Evolutionary conservation across 1,139 yeast species (phyloP).

Genomic region (Hyphopichia burtonii): DNA sequence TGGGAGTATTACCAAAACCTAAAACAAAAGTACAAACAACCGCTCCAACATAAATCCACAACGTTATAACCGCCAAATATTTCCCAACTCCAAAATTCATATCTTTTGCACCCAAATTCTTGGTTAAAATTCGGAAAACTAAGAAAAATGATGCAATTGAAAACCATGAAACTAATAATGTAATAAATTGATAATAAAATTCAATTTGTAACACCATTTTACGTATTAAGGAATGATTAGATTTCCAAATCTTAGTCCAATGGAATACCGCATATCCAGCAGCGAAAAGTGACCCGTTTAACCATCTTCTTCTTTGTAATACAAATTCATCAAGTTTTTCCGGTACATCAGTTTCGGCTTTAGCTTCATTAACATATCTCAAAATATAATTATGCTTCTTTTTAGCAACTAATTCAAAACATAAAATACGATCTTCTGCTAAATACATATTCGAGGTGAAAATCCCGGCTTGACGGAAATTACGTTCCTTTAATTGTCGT

Average conservation of each 20-base stretch:
- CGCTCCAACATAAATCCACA: slow-evolving; percentile 45
- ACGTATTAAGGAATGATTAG: slow-evolving; percentile 61
- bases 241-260: slow-evolving; percentile 67
- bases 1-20: slow-evolving; percentile 49
- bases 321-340: slow-evolving; percentile 70
- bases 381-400: slow-evolving; percentile 58
- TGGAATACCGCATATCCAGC: slow-evolving; percentile 75
- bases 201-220: slow-evolving; percentile 66
- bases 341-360: slow-evolving; percentile 85
- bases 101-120: slow-evolving; percentile 50
- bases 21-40: slow-evolving; percentile 46
- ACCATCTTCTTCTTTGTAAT: slow-evolving; percentile 80
- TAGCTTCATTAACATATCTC: slow-evolving; percentile 71
- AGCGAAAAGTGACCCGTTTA: slow-evolving; percentile 82
- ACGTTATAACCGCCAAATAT: slow-evolving; percentile 39
- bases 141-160: slow-evolving; percentile 74
- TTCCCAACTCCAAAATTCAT: slow-evolving; percentile 47
- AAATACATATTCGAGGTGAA: slow-evolving; percentile 83
- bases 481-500: slow-evolving; percentile 39
- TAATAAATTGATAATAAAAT: slow-evolving; percentile 65
- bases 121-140: slow-evolving; percentile 65
- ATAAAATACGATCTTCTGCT: slow-evolving; percentile 81
- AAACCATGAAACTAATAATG: slow-evolving; percentile 75
- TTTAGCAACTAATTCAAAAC: slow-evolving; percentile 82
- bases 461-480: slow-evolving; percentile 55